Conservation (phyloP, 306 rosid genomes). For the Corylus americana region DNA sequence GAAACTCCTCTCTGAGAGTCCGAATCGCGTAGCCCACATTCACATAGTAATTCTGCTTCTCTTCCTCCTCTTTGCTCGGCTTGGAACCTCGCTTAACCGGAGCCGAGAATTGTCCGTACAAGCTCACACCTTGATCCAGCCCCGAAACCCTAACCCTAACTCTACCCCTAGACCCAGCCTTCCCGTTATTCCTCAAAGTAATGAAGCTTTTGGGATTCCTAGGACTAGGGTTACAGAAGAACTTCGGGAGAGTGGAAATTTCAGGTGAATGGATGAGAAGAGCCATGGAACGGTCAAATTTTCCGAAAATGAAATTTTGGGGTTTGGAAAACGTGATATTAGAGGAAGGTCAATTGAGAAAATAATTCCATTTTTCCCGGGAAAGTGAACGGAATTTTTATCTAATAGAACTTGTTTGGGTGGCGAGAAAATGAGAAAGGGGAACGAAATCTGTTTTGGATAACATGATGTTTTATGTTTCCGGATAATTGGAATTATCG, state of each 20-base stretch:
- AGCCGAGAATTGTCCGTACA: slow-evolving; percentile 65
- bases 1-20: slow-evolving; percentile 76
- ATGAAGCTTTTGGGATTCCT: slow-evolving; percentile 36
- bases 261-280: slow-evolving; percentile 57
- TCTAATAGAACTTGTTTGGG: slow-evolving; percentile 11
- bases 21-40: slow-evolving; percentile 85
- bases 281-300: slow-evolving; percentile 42
- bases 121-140: slow-evolving; percentile 30
- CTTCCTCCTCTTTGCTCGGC: slow-evolving; percentile 71
- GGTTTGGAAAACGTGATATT: not conserved
- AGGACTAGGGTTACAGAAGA: slow-evolving; percentile 33
- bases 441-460: slow-evolving; percentile 35
- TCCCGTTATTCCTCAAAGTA: slow-evolving; percentile 28
- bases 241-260: slow-evolving; percentile 29
- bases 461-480: slow-evolving; percentile 15
- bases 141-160: slow-evolving; percentile 43
- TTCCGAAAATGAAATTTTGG: not conserved
- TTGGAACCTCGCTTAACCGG: slow-evolving; percentile 59
- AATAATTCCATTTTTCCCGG: slow-evolving; percentile 23
- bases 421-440: not conserved
- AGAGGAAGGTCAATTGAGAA: not conserved
- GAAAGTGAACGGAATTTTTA: slow-evolving; percentile 4
- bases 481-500: slow-evolving; percentile 32
- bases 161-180: slow-evolving; percentile 34
- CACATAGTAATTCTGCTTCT: slow-evolving; percentile 71